Base-by-base conservation (phyloP, 345 rosid genomes). In the Punica granatum region DNA sequence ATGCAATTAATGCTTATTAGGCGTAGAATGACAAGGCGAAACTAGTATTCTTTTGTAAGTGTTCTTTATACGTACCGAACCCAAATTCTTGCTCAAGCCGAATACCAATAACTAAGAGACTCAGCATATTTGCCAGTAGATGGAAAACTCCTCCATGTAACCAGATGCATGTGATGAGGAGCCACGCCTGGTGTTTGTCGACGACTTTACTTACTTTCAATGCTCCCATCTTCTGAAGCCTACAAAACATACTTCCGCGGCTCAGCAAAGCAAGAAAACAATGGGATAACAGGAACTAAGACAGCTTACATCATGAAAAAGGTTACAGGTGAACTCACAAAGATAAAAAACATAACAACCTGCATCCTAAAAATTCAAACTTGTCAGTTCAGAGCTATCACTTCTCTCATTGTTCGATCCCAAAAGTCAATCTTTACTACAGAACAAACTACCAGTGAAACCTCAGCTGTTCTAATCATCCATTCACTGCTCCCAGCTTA, bases 71-170 rank as follows among this genome's bases (percentile, higher is more conserved):
- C 91, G 60, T 80, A 93, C 98, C 81, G 58, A 93, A 93, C 1
- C 98, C 98, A 56, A 90, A 93, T 72, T 93, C 98, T 42, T 81
- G 89, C 71, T 93, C 97, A 71, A 93, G 89, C 78, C 94, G 89
- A 56, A 90, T 80, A 46, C 97, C 97, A 15, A 93, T 89, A 66
- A 89, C 77, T 59, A 87, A 72, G 72, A 93, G 94, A 80, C 92
- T 77, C 80, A 90, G 74, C 98, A 93, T 93, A 65, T 93, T 93
- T 6, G 93, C 96, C 48, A 89, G 61, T 31, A 93, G 53, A 72
- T 93, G 98, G 69, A 90, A 83, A 81, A 90, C 84, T 60, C 98
- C 97, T 60, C 78, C 98, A 54, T 92, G 98, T 77, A 92, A 71
- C 98, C 97, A 92, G 35, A 84, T 88, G 79, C 97, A 90, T 70